phyloP scores from a whole-genome alignment of 2,329 filamentous ascomycete genomes.

The Eutypa lata region DNA sequence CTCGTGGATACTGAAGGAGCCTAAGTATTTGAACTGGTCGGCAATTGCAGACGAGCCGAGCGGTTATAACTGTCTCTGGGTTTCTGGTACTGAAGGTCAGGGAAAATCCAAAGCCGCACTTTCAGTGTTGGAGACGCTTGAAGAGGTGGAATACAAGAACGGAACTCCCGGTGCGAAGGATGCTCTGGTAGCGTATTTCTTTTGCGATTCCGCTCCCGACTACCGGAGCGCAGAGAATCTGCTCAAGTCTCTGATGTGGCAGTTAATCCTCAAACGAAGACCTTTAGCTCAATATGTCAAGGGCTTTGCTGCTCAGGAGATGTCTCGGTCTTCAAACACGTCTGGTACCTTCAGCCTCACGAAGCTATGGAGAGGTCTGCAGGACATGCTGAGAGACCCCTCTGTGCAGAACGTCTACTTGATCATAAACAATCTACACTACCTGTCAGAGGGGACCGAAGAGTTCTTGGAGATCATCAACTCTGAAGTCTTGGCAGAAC shows the following conservation, averaged over 20 bases:
- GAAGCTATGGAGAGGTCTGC: not conserved
- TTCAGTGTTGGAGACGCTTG: not conserved
- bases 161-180: not conserved
- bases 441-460: not conserved
- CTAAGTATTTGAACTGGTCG: not conserved
- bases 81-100: not conserved
- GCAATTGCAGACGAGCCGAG: not conserved
- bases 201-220: not conserved
- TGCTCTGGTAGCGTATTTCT: not conserved
- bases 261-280: not conserved
- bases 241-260: slow-evolving; percentile 1
- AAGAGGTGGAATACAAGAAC: not conserved
- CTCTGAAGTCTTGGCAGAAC: not conserved
- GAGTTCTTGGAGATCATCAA: not conserved
- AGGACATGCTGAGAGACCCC: not conserved
- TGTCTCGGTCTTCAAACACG: not conserved
- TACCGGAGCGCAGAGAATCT: not conserved
- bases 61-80: not conserved
- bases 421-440: not conserved
- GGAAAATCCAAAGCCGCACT: not conserved
- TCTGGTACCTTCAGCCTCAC: not conserved
- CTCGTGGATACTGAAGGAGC: not conserved
- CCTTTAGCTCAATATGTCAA: not conserved
- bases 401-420: not conserved
- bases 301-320: not conserved